Conservation (phyloP, 768 basidiomycete genomes). For the Gloeophyllum trabeum region DNA sequence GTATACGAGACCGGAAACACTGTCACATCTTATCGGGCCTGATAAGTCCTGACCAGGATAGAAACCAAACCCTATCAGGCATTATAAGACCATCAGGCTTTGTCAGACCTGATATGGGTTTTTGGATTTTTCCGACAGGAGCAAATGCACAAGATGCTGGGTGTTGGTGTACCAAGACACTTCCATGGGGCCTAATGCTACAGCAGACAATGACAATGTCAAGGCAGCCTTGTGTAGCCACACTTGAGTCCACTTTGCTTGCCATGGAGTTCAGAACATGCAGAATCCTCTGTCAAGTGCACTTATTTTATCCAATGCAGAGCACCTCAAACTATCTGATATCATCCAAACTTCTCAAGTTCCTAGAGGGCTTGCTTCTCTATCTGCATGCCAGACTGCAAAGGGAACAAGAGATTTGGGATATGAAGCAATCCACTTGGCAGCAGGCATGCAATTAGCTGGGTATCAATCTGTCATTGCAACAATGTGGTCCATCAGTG, state of each 20-base stretch:
- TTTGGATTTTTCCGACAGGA: no score
- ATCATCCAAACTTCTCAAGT: neutral
- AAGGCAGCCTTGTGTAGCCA: no score
- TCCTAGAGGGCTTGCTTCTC: neutral
- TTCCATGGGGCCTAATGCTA: no score
- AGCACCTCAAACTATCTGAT: neutral
- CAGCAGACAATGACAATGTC: no score
- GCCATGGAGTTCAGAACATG: slow-evolving; percentile 13
- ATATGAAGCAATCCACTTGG: slow-evolving; percentile 5
- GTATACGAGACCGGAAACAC: no score
- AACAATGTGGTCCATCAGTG: slow-evolving; percentile 5
- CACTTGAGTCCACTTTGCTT: slow-evolving; percentile 14
- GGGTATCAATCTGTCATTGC: slow-evolving; percentile 4
- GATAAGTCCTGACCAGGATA: no score
- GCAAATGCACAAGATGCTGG: no score
- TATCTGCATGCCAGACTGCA: slow-evolving; percentile 3
- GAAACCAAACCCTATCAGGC: no score
- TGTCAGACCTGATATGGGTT: no score
- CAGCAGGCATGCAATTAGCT: slow-evolving; percentile 5
- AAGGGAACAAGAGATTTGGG: neutral
- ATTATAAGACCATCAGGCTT: no score
- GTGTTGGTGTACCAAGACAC: no score
- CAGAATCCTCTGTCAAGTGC: slow-evolving; percentile 11
- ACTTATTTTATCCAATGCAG: neutral
- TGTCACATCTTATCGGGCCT: no score